A percentile compares a stretch with the other conserved stretches of the same genome.
Conservation (phyloP, 2,329 filamentous ascomycete species). For the Paracoccidioides lutzii region DNA sequence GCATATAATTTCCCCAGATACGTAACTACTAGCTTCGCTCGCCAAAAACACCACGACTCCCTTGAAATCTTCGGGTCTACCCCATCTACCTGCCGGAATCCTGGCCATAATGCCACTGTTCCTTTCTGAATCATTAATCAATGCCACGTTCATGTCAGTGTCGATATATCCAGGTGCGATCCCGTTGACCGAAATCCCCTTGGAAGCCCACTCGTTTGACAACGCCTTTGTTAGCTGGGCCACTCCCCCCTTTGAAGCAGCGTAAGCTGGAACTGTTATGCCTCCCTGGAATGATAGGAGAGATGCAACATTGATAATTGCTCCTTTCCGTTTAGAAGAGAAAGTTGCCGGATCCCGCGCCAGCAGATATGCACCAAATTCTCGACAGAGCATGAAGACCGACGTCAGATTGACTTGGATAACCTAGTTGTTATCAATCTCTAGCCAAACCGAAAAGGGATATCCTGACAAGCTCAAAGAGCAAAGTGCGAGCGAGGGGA, state of each 20-base stretch:
- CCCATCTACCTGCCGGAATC: constrained; percentile 13
- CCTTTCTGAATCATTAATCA: constrained; percentile 59
- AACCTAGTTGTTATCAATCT: constrained; percentile 32
- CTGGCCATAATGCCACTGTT: constrained; percentile 50
- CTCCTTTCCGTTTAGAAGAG: constrained; percentile 45
- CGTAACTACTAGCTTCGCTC: constrained; percentile 13
- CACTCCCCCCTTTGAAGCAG: constrained; percentile 73
- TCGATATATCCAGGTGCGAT: constrained; percentile 83
- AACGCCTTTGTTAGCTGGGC: constrained; percentile 75
- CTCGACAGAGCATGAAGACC: constrained; percentile 66
- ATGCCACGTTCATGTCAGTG: constrained; percentile 85
- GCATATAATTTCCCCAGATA: constrained; percentile 50
- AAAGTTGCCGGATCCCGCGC: constrained; percentile 34
- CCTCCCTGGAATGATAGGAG: constrained; percentile 78
- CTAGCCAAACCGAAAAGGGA: not conserved
- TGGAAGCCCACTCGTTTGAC: constrained; percentile 72
- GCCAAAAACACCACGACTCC: constrained; percentile 14
- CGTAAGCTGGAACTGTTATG: constrained; percentile 77
- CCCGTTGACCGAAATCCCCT: constrained; percentile 72
- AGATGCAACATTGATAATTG: constrained; percentile 72
- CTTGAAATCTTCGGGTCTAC: constrained; percentile 13
- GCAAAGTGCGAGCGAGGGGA: too few relatives aligned
- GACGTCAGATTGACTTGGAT: constrained; percentile 76
- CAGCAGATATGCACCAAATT: constrained; percentile 70
- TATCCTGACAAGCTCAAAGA: not conserved